Conservation (phyloP, 2,329 filamentous ascomycete species). For the Karstenula rhodostoma region DNA sequence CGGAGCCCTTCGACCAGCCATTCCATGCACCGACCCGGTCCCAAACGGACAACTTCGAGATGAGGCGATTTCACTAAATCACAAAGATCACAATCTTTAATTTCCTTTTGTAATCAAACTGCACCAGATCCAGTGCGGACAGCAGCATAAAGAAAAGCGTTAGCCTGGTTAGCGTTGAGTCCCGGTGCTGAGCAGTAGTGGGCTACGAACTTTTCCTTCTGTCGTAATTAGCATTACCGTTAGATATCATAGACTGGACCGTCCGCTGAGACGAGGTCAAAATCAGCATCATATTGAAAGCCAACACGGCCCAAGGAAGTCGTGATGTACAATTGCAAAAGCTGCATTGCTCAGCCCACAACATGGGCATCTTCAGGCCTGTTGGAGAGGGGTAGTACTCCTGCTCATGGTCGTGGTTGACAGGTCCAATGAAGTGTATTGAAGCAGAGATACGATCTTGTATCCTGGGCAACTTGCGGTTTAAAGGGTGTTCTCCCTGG, state of each 20-base stretch:
- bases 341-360: background rate
- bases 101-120: background rate
- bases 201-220: conserved; percentile 7
- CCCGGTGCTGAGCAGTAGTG: background rate
- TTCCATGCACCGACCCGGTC: conserved; percentile 34
- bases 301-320: background rate
- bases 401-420: too few species aligned
- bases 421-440: too few species aligned
- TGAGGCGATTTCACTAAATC: conserved; percentile 37
- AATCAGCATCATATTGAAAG: background rate
- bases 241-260: background rate
- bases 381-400: too few species aligned
- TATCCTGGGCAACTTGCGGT: too few species aligned
- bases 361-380: too few species aligned
- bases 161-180: conserved; percentile 9
- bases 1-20: conserved; percentile 30
- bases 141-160: conserved; percentile 3
- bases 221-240: background rate
- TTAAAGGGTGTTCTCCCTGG: too few species aligned
- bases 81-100: background rate
- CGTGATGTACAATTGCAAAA: background rate
- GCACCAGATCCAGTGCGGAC: background rate
- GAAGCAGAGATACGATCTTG: too few species aligned
- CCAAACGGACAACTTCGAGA: conserved; percentile 44
- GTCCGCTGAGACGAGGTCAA: background rate